Conservation (phyloP, 257 asterid genomes). For the Petunia secreta region DNA sequence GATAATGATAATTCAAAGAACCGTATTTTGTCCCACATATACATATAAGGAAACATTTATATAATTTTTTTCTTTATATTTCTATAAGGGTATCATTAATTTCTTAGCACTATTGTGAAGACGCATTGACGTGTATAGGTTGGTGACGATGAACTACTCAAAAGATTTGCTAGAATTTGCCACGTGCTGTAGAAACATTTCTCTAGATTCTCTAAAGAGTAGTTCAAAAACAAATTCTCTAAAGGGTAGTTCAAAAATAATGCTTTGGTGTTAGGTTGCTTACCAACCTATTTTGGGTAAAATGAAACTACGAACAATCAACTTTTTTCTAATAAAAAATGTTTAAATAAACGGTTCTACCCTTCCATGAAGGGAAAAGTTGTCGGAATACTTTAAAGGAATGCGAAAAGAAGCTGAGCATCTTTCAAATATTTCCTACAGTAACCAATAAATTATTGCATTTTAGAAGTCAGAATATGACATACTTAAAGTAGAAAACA, state of each 20-base stretch:
- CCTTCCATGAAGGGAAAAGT: too few relatives aligned
- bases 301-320: slow-evolving; percentile 28
- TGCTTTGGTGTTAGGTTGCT: slow-evolving; percentile 5
- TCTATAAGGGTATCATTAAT: not conserved
- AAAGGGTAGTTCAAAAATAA: not conserved
- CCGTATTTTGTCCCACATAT: slow-evolving; percentile 2
- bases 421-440: not conserved
- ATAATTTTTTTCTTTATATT: not conserved
- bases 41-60: not conserved
- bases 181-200: not conserved
- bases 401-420: not conserved
- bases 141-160: slow-evolving; percentile 23
- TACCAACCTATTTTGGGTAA: slow-evolving; percentile 18
- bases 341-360: not conserved
- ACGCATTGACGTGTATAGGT: slow-evolving; percentile 24
- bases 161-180: not conserved
- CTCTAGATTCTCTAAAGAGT: not conserved
- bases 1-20: not conserved
- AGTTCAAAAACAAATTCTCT: not conserved
- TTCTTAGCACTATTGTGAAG: not conserved
- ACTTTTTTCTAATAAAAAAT: slow-evolving; percentile 33
- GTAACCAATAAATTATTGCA: slow-evolving; percentile 10
- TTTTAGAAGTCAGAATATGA: not conserved
- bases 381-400: not conserved
- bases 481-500: not conserved